Evolutionary conservation across 345 rosid species (phyloP), one percentile per base, ranked within the genome.

Genomic region (Sisymbrium irio): DNA sequence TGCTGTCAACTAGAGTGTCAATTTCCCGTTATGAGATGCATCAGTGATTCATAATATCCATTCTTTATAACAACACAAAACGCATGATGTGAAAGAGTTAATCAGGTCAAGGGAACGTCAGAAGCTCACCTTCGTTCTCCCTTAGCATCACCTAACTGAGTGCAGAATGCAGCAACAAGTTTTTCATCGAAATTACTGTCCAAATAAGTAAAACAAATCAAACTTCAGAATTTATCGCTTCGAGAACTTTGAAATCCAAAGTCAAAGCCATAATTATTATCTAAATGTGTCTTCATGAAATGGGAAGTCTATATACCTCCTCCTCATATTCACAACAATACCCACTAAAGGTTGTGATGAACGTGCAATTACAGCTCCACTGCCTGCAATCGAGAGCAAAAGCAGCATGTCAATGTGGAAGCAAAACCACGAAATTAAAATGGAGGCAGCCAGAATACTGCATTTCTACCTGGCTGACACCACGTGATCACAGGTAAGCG

Each of bases 341-440:
- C 99, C 99, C 60, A 90, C 99, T 64, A 95, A 81, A 65, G 97
- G 99, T 75, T 92, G 99, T 45, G 99, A 92, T 53, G 99, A 91
- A 41, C 98, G 97, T 71, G 99, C 99, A 73, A 95, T 86, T 62
- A 88, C 99, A 62, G 97, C 99, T 69, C 97, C 99, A 37, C 82
- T 82, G 62, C 69, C 99, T 91, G 64, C 41, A 80, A 68, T 50
- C 45, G 51, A 78, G 63, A 73, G 71, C 35, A 65, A 68, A 27
- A 71, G 14, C 53, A 82, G 30, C 41, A 72, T 53, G 69, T 71
- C 63, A 51, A 45, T 50, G 75, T n/a, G 56, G 68, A 69, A 35
- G 69, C 54, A 45, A 54, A 27, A 55, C 9, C 40, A 61, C 57
- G 37, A 60, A 30, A 62, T 9, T 17, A 35, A 72, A 71, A 77